These are phyloP conservation scores for Heritiera fomes DNA, from an alignment of 345 rosid genomes.

Conservation along the genomic window DNA sequence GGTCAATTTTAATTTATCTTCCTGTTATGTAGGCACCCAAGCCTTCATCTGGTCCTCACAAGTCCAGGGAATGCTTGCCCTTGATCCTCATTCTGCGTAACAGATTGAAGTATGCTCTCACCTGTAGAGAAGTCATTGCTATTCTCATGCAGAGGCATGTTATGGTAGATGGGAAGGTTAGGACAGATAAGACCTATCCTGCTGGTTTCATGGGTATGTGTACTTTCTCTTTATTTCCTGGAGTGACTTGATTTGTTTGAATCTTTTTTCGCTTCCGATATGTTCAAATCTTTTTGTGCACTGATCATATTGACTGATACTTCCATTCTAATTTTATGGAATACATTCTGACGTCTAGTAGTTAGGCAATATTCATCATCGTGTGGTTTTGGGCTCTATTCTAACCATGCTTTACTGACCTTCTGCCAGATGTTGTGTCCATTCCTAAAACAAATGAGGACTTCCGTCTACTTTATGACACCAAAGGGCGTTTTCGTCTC, in stretches of 20 bases:
- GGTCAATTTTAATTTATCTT: background rate
- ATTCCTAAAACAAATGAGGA: slow-evolving; percentile 86
- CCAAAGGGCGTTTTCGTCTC: slow-evolving; percentile 87
- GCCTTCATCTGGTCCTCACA: slow-evolving; percentile 90
- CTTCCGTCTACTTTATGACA: slow-evolving; percentile 81
- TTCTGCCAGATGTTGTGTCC: slow-evolving; percentile 65
- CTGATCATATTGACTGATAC: background rate
- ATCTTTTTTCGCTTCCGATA: background rate
- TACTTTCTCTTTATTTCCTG: background rate
- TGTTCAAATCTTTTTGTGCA: background rate
- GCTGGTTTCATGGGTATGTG: slow-evolving; percentile 88
- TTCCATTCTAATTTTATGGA: background rate
- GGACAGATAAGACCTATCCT: slow-evolving; percentile 86
- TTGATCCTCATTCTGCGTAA: slow-evolving; percentile 63
- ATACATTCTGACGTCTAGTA: background rate
- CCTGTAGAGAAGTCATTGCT: slow-evolving; percentile 62
- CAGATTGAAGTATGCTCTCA: slow-evolving; percentile 74
- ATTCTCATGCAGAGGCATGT: slow-evolving; percentile 82
- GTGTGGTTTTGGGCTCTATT: background rate
- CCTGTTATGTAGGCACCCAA: slow-evolving; percentile 63
- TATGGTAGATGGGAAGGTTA: slow-evolving; percentile 76
- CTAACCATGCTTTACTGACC: background rate
- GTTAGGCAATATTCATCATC: background rate
- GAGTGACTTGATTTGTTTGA: background rate
- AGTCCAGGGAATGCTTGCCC: slow-evolving; percentile 81